Conservation (phyloP, 805 yeast species). For the Dipodascopsis tothii region DNA sequence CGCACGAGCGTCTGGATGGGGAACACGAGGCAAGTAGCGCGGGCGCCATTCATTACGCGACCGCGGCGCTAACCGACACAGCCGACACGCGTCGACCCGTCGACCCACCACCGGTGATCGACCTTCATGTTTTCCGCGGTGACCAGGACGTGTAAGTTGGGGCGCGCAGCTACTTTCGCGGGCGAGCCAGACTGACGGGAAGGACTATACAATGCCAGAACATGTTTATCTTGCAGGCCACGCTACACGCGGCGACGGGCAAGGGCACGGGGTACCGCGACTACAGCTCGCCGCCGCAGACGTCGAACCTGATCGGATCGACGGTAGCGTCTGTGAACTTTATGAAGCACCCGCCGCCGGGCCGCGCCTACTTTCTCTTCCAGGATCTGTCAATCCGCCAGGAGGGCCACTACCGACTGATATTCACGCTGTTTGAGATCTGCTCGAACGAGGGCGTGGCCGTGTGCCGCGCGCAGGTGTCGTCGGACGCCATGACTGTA, state of each 20-base stretch:
- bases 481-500: conserved; percentile 26
- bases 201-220: conserved; percentile 19
- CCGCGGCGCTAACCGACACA: conserved; percentile 10
- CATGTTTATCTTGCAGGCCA: conserved; percentile 27
- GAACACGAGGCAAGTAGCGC: conserved; percentile 25
- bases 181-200: neutral
- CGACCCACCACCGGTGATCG: conserved; percentile 33
- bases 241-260: conserved; percentile 10
- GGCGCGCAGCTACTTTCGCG: neutral
- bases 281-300: conserved; percentile 9
- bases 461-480: conserved; percentile 22
- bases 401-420: conserved; percentile 30
- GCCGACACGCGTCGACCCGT: conserved; percentile 33
- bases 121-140: conserved; percentile 17
- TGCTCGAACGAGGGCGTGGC: conserved; percentile 13
- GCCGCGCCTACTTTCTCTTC: conserved; percentile 29
- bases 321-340: conserved; percentile 16
- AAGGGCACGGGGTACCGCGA: neutral
- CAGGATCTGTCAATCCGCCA: conserved; percentile 31
- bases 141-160: conserved; percentile 17
- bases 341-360: conserved; percentile 27
- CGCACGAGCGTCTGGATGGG: conserved; percentile 33
- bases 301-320: conserved; percentile 18
- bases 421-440: conserved; percentile 29
- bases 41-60: no score